Conservation (phyloP, 2,329 filamentous ascomycete genomes). For the Monosporascus sp. region DNA sequence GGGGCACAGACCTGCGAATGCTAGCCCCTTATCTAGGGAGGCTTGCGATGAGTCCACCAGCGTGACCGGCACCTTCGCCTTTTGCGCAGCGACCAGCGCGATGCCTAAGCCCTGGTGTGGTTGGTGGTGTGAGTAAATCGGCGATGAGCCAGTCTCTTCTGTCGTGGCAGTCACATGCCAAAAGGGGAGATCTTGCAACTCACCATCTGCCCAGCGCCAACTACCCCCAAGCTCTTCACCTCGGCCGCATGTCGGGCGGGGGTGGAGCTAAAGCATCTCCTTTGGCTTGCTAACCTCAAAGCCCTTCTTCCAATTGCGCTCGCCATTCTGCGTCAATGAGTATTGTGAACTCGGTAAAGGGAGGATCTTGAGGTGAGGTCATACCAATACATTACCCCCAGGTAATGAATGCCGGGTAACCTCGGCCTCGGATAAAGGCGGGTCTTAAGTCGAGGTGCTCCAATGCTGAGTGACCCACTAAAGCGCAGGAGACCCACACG, state of each 20-base stretch:
- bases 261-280: constrained; percentile 66
- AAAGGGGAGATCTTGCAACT: constrained; percentile 22
- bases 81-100: constrained; percentile 86
- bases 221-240: constrained; percentile 83
- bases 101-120: constrained; percentile 79
- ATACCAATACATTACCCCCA: constrained; percentile 1
- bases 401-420: constrained; percentile 19
- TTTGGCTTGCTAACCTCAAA: constrained; percentile 33
- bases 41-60: constrained; percentile 80
- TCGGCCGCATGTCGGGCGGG: constrained; percentile 58
- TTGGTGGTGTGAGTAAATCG: constrained; percentile 13
- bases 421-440: constrained; percentile 25
- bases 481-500: neutral
- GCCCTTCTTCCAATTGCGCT: constrained; percentile 34
- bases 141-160: no score
- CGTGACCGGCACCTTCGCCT: constrained; percentile 76
- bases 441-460: neutral
- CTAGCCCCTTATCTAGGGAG: constrained; percentile 81
- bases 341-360: neutral
- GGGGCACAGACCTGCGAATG: constrained; percentile 68
- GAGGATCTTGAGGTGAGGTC: constrained; percentile 6
- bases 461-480: no score
- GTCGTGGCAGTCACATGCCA: constrained; percentile 30
- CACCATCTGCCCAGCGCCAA: constrained; percentile 97
- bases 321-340: constrained; percentile 30